phyloP scores from a whole-genome alignment of 1,284 basidiomycete genomes.

The Ceratobasidium sp. region DNA sequence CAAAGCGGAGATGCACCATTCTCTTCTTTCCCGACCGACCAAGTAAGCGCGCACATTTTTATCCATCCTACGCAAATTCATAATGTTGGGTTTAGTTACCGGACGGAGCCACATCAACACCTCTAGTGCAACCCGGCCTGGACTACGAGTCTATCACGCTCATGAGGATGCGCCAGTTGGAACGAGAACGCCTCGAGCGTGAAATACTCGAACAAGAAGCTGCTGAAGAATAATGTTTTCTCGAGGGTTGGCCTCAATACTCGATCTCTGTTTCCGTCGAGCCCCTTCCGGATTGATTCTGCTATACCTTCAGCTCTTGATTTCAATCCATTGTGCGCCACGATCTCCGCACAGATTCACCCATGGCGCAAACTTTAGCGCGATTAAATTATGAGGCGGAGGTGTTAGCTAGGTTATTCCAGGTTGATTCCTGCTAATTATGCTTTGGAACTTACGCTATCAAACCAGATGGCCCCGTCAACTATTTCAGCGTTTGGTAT shows the following conservation, averaged over 20 bases:
- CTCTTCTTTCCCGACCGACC: slow-evolving; percentile 64
- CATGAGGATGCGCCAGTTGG: slow-evolving; percentile 79
- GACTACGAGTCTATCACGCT: slow-evolving; percentile 83
- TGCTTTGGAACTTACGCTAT: too few relatives aligned
- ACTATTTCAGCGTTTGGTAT: too few relatives aligned
- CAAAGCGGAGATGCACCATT: slow-evolving; percentile 41
- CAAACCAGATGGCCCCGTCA: too few relatives aligned
- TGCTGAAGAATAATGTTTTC: slow-evolving; percentile 43
- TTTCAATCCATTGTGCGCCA: too few relatives aligned
- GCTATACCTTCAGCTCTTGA: too few relatives aligned
- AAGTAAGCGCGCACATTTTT: slow-evolving; percentile 54
- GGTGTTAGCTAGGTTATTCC: too few relatives aligned
- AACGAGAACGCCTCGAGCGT: slow-evolving; percentile 72
- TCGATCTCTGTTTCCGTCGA: neutral
- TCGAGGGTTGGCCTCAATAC: neutral
- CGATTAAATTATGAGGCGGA: too few relatives aligned
- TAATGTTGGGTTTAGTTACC: slow-evolving; percentile 11
- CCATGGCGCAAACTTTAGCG: too few relatives aligned
- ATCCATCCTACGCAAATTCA: neutral
- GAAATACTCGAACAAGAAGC: slow-evolving; percentile 60
- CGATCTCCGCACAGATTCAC: too few relatives aligned
- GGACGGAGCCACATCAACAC: slow-evolving; percentile 20
- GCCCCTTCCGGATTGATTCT: neutral
- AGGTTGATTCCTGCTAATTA: too few relatives aligned
- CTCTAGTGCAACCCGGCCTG: slow-evolving; percentile 51